phyloP scores from a whole-genome alignment of 2,329 filamentous ascomycete genomes.

The Colletotrichum orchidophilum region DNA sequence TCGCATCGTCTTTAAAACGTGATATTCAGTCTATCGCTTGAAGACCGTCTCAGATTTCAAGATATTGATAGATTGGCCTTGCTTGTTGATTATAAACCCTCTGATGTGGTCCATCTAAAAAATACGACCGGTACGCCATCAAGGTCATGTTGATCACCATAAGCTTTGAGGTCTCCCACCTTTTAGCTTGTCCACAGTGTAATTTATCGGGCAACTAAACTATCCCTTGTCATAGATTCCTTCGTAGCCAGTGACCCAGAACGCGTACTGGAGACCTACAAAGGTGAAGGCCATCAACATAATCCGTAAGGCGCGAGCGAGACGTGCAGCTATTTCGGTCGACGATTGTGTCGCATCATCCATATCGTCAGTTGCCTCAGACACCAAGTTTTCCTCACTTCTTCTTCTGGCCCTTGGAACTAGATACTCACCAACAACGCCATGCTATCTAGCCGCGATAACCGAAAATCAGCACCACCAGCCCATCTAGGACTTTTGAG shows the following conservation, averaged over 20 bases:
- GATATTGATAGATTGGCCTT: neutral
- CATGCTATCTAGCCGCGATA: neutral
- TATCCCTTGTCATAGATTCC: neutral
- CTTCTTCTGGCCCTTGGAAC: neutral
- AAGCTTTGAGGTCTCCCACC: neutral
- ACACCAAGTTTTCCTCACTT: neutral
- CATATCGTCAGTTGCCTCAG: too few species aligned
- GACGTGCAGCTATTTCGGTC: neutral
- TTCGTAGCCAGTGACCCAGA: neutral
- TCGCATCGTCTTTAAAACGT: neutral
- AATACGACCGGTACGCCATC: conserved; percentile 10
- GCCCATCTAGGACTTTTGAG: conserved; percentile 23
- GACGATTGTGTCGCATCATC: neutral
- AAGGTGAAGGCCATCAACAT: neutral
- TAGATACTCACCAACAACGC: neutral
- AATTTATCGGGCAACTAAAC: conserved; percentile 6
- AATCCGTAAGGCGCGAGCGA: neutral
- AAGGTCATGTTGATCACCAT: conserved; percentile 17
- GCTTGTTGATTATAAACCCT: neutral
- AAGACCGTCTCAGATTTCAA: neutral
- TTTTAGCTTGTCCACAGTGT: neutral
- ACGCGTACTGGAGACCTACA: neutral
- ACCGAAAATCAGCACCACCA: neutral
- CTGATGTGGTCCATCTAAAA: conserved; percentile 14
- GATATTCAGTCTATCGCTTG: neutral